Conservation (phyloP, 257 asterid species). For the Fraxinus anomala region DNA sequence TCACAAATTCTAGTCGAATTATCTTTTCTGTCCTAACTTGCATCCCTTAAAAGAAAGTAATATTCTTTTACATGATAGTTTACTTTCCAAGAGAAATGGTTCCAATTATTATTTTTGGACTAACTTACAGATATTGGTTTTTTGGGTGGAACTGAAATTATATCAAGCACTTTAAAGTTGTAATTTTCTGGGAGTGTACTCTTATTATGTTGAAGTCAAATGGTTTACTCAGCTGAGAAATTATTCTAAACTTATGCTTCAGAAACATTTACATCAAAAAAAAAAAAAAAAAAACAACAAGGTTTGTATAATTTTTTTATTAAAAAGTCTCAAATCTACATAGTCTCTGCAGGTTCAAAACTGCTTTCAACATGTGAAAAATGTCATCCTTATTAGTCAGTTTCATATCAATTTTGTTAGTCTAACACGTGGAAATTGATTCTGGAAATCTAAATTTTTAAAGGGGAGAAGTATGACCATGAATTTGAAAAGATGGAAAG, state of each 20-base stretch:
- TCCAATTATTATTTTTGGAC: not conserved
- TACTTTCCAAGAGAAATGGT: not conserved
- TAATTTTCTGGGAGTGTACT: not conserved
- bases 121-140: not conserved
- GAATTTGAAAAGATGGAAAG: not conserved
- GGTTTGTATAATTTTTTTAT: slow-evolving; percentile 41
- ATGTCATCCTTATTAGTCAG: not conserved
- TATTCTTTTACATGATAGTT: not conserved
- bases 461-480: not conserved
- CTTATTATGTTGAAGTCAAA: not conserved
- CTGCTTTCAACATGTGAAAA: slow-evolving; percentile 8
- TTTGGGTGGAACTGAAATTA: not conserved
- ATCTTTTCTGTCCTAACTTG: not conserved
- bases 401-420: slow-evolving; percentile 7
- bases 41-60: not conserved
- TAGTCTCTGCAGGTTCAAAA: not conserved
- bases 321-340: slow-evolving; percentile 4
- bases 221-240: not conserved
- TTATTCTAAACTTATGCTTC: not conserved
- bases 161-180: not conserved
- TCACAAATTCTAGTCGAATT: not conserved
- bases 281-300: slow-evolving; percentile 42
- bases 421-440: not conserved
- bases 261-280: not conserved
- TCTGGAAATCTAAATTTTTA: not conserved